These are phyloP conservation scores for Solanum paucissectum DNA, from an alignment of 257 asterid genomes.

Conservation along the genomic window DNA sequence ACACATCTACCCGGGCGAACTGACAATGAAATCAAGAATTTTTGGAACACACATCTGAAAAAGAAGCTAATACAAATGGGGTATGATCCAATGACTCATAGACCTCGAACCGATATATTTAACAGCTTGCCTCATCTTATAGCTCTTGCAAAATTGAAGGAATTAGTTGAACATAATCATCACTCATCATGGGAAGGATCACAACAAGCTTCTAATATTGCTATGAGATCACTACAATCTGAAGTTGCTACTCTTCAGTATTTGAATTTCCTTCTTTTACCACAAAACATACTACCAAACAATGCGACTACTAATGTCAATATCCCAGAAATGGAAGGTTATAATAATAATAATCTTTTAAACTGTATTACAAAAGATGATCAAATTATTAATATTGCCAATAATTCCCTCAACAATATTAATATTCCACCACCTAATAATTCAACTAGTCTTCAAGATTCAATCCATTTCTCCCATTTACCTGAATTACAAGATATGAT, in stretches of 20 bases:
- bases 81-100: constrained; percentile 81
- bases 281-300: constrained; percentile 3
- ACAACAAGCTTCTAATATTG: constrained; percentile 40
- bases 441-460: constrained; percentile 14
- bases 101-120: constrained; percentile 61
- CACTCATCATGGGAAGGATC: constrained; percentile 38
- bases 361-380: constrained; percentile 15
- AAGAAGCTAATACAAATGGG: constrained; percentile 81
- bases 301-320: not conserved
- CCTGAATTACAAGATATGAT: constrained; percentile 33
- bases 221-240: constrained; percentile 28
- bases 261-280: constrained; percentile 39
- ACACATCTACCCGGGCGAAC: constrained; percentile 72
- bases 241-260: constrained; percentile 64
- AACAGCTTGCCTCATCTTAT: constrained; percentile 60
- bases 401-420: not conserved
- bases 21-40: constrained; percentile 74
- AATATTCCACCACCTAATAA: not conserved
- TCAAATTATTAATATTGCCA: constrained; percentile 7
- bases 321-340: constrained; percentile 14
- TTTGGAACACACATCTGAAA: constrained; percentile 81
- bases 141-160: constrained; percentile 61
- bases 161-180: constrained; percentile 40
- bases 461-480: constrained; percentile 36
- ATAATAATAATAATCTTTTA: constrained; percentile 16